phyloP scores from a whole-genome alignment of 768 basidiomycete species.

The Lactarius hengduanensis region DNA sequence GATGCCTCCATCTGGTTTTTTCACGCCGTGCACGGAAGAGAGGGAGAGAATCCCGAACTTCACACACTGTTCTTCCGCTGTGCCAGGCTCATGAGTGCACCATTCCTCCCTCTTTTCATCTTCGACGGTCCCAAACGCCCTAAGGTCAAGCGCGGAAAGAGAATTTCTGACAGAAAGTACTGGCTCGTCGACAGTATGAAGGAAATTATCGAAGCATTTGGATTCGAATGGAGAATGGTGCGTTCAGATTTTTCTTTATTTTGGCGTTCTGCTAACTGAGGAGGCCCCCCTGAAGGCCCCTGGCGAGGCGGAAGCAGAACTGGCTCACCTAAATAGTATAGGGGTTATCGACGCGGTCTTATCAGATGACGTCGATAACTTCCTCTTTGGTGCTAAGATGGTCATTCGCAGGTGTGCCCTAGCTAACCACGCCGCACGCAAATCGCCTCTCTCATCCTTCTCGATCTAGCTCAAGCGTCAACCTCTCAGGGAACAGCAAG shows the following conservation, averaged over 20 bases:
- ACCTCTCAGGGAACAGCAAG: slow-evolving; percentile 66
- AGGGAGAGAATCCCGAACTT: slow-evolving; percentile 86
- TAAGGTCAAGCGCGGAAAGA: slow-evolving; percentile 73
- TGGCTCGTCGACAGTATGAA: slow-evolving; percentile 76
- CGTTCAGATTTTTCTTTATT: slow-evolving; percentile 28
- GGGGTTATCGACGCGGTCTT: slow-evolving; percentile 86
- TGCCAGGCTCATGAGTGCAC: slow-evolving; percentile 69
- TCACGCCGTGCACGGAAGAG: slow-evolving; percentile 68
- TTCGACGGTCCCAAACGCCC: slow-evolving; percentile 90
- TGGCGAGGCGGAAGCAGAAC: slow-evolving; percentile 92
- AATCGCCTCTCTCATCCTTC: background rate
- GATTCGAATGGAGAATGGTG: slow-evolving; percentile 73
- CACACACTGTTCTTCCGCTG: slow-evolving; percentile 85
- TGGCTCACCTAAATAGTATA: slow-evolving; percentile 79
- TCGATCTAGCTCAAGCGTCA: slow-evolving; percentile 57
- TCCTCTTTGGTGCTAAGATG: too few relatives aligned
- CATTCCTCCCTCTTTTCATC: slow-evolving; percentile 85
- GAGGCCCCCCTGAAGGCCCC: slow-evolving; percentile 57
- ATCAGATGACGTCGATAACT: slow-evolving; percentile 66
- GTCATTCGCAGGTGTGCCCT: slow-evolving; percentile 67
- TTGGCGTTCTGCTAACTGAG: slow-evolving; percentile 25
- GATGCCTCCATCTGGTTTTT: slow-evolving; percentile 85
- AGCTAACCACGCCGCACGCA: background rate
- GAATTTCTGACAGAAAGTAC: slow-evolving; percentile 56
- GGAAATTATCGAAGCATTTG: slow-evolving; percentile 73